Evolutionary conservation across 768 basidiomycete species (phyloP), one percentile per base, ranked within the genome.

Genomic region (Boletellus sp.): DNA sequence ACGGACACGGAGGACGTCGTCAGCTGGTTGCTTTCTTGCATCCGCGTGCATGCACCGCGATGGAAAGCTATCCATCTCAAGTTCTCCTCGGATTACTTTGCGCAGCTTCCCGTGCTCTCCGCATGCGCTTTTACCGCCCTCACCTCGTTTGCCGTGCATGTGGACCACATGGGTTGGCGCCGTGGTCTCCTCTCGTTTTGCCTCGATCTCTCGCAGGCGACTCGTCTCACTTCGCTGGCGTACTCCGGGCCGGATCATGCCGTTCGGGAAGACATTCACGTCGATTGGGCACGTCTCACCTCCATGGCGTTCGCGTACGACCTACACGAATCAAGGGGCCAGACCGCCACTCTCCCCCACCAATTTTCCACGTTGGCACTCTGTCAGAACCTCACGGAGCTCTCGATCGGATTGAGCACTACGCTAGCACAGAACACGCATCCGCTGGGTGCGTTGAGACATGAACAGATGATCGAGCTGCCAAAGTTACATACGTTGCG

Each of bases 81-180:
- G 31, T 51, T 65, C 41, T 65, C 63, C 32, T 63, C 64, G 3
- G 60, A 63, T 32, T 65, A 65, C 39, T 65, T 65, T 37, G 23
- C 38, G 1, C 53, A 42, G 22, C 50, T 65, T 10, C 28, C 47
- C 17, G 35, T 22, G 7, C 51, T 65, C 10, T 60, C 63, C 6
- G 53, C 60, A 0, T 63, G 58, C 17, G 46, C 50, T 0, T 63
- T 63, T 23, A 52, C 61, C 0, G 55, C 63, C 4, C 58, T 65
- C 19, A 31, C 52, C 6, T 56, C 61, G 22, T 56, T 65, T 34
- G 53, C 63, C 15, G 44, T 58, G 4, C 64, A 63, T 23, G 50
- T 55, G 22, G 63, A 64, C 24, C 63, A 65, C 42, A 63, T 64
- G 60, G 61, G 61, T 19, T 63, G 63, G 63, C 58, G 60, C 17